These are phyloP conservation scores for Schizothecium vesticola DNA, from an alignment of 495 filamentous ascomycete genomes.

Conservation along the genomic window DNA sequence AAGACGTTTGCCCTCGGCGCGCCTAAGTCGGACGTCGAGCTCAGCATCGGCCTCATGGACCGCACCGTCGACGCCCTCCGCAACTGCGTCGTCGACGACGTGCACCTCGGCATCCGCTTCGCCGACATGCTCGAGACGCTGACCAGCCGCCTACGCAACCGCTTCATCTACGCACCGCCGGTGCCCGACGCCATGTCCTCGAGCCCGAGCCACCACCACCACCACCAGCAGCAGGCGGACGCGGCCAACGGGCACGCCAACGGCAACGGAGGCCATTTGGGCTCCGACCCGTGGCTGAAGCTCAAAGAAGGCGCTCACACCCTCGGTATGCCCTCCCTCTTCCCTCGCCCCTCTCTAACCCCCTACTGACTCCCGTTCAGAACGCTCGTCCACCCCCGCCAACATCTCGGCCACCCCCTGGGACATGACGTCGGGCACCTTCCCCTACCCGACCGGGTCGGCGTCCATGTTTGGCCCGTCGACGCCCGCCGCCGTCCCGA, in stretches of 20 bases:
- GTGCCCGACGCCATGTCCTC: constrained; percentile 19
- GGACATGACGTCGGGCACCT: constrained; percentile 42
- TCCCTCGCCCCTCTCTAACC: too few species aligned
- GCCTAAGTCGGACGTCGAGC: constrained; percentile 77
- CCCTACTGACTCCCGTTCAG: constrained; percentile 14
- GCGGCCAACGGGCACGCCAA: constrained; percentile 27
- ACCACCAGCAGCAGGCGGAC: constrained; percentile 21
- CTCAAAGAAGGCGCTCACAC: constrained; percentile 17
- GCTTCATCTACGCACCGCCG: constrained; percentile 60
- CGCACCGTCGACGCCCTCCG: constrained; percentile 71
- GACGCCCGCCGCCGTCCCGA: constrained; percentile 35
- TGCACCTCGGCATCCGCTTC: constrained; percentile 90
- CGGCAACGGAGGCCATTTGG: not conserved
- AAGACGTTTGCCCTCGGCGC: constrained; percentile 91
- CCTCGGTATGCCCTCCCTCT: constrained; percentile 18
- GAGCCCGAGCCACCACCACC: constrained; percentile 14
- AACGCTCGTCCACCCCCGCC: constrained; percentile 41
- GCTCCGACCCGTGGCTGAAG: constrained; percentile 28
- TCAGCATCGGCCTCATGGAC: constrained; percentile 77
- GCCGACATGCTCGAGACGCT: constrained; percentile 85
- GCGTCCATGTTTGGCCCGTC: constrained; percentile 43
- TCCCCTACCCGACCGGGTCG: constrained; percentile 43
- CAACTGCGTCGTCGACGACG: constrained; percentile 86
- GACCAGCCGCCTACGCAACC: constrained; percentile 64
- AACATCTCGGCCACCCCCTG: constrained; percentile 53